These are phyloP conservation scores for Oryza longistaminata DNA, from an alignment of 176 grass and related monocot species.

Conservation along the genomic window DNA sequence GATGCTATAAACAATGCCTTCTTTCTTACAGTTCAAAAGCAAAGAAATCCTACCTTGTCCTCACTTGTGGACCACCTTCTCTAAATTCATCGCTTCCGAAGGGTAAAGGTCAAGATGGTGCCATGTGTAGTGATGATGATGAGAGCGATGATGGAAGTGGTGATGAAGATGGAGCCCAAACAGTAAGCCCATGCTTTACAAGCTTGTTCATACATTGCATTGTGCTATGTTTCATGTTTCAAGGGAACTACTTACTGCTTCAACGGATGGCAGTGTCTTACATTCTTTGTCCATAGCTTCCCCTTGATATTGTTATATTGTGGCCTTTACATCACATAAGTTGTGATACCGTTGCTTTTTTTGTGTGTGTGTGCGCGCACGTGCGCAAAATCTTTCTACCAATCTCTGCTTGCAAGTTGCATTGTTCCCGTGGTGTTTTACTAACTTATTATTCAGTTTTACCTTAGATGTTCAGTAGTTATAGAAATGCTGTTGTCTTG, in stretches of 20 bases:
- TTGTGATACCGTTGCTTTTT: not conserved
- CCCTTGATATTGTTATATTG: not conserved
- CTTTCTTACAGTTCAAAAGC: conserved; percentile 80
- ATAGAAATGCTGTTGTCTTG: not conserved
- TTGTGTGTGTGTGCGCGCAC: too few relatives aligned
- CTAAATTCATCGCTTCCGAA: conserved; percentile 67
- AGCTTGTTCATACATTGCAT: not conserved
- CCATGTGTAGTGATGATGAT: conserved; percentile 75
- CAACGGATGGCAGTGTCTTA: not conserved
- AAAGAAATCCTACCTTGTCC: conserved; percentile 94
- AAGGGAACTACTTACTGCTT: not conserved
- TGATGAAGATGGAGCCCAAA: conserved; percentile 60
- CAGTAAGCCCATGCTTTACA: conserved; percentile 46
- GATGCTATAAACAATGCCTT: too few relatives aligned
- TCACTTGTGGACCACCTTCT: conserved; percentile 82
- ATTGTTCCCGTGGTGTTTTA: not conserved
- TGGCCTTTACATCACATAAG: not conserved
- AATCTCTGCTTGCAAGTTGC: not conserved
- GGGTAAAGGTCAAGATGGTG: conserved; percentile 80
- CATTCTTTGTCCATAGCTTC: too few relatives aligned
- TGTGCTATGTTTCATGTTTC: not conserved
- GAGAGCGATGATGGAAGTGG: conserved; percentile 39
- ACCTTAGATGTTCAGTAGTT: not conserved
- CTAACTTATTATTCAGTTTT: not conserved
- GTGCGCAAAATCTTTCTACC: not conserved